Percentiles rank a stretch among this genome's conserved stretches.
phyloP scores from a whole-genome alignment of 1,284 basidiomycete species.

The Microbotryomycetes sp. region DNA sequence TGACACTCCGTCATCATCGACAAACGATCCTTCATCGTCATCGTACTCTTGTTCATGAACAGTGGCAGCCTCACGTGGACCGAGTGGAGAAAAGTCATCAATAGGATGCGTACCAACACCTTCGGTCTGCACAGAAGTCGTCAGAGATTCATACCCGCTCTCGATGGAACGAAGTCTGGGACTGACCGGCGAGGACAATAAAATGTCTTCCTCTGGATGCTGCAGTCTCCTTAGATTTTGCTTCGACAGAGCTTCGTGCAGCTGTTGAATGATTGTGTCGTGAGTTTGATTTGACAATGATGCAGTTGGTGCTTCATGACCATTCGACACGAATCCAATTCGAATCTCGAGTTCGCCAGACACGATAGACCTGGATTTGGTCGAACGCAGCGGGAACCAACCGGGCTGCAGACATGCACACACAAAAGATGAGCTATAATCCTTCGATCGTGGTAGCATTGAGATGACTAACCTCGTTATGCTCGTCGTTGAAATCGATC shows the following conservation, averaged over 20 bases:
- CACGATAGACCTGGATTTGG: conserved; percentile 15
- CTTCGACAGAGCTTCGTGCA: conserved; percentile 37
- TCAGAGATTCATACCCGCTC: not conserved
- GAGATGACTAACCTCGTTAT: conserved; percentile 49
- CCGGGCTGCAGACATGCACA: conserved; percentile 31
- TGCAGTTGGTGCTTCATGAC: conserved; percentile 48
- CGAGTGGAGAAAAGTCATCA: conserved; percentile 13
- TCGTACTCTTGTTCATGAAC: not conserved
- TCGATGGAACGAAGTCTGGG: not conserved
- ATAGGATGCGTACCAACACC: conserved; percentile 64
- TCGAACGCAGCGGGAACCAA: conserved; percentile 31
- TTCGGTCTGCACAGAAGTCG: conserved; percentile 56
- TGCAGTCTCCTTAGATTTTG: conserved; percentile 60
- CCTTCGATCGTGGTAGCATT: conserved; percentile 55
- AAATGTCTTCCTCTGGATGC: conserved; percentile 49
- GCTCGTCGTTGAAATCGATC: conserved; percentile 18
- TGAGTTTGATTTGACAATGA: conserved; percentile 48
- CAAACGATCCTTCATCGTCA: not conserved
- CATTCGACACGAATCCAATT: conserved; percentile 56
- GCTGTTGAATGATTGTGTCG: conserved; percentile 1
- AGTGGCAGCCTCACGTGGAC: not conserved
- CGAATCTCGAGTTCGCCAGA: conserved; percentile 43
- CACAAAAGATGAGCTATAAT: conserved; percentile 47
- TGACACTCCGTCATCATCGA: conserved; percentile 1
- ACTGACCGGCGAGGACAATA: conserved; percentile 72